These are phyloP conservation scores for Penicillium soppii DNA, from an alignment of 495 filamentous ascomycete genomes.

Conservation along the genomic window DNA sequence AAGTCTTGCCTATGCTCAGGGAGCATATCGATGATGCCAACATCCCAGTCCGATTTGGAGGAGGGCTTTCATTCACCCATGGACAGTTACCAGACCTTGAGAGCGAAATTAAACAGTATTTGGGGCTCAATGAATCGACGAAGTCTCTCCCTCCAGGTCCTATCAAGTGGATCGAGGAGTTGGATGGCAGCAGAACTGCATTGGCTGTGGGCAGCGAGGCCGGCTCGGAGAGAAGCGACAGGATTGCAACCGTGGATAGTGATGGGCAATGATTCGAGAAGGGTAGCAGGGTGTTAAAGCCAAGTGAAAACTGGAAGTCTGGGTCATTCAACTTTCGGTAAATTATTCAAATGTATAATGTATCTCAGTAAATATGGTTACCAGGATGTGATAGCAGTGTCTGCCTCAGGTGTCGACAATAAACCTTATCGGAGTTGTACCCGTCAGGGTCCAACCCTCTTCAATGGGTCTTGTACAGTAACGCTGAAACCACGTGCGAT, in stretches of 20 bases:
- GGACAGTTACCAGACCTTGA: conserved; percentile 27
- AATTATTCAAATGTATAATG: no score
- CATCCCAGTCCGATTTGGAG: conserved; percentile 26
- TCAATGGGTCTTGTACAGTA: neutral
- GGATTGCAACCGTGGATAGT: neutral
- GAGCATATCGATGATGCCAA: conserved; percentile 21
- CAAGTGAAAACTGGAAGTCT: no score
- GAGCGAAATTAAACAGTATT: conserved; percentile 8
- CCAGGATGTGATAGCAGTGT: no score
- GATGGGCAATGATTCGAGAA: no score
- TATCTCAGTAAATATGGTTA: no score
- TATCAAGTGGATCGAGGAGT: conserved; percentile 22
- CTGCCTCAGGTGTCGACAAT: no score
- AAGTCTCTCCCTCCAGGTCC: conserved; percentile 22
- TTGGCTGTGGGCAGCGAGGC: conserved; percentile 20
- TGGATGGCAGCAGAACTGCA: conserved; percentile 8
- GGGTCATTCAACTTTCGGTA: no score
- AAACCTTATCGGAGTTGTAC: no score
- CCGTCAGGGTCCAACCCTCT: neutral
- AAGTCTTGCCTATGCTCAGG: conserved; percentile 17
- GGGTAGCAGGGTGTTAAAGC: no score
- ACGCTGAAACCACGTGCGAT: neutral
- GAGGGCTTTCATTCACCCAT: conserved; percentile 16
- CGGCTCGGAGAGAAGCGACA: neutral
- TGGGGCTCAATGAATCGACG: conserved; percentile 7